phyloP scores from a whole-genome alignment of 73 alveolate species.

The Durusdinium trenchii region DNA sequence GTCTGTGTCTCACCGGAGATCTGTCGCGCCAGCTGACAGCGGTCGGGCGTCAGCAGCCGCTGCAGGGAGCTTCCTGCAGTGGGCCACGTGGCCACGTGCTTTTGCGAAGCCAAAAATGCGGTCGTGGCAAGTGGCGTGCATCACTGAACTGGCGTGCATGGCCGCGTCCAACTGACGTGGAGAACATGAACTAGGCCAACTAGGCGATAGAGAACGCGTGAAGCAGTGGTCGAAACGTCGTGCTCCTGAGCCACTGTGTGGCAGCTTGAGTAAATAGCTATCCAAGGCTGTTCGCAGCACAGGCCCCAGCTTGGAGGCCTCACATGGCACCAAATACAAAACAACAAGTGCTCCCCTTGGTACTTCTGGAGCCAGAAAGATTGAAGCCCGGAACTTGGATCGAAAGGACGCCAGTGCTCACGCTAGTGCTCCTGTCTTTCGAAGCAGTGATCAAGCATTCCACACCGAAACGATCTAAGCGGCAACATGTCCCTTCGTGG shows the following conservation, averaged over 20 bases:
- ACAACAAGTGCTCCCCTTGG: background rate
- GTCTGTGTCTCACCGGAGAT: constrained; percentile 21
- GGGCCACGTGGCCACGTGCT: background rate
- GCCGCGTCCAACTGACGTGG: background rate
- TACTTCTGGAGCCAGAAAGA: too few species aligned
- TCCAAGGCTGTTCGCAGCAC: constrained; percentile 25
- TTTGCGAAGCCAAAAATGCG: background rate
- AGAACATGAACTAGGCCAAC: background rate
- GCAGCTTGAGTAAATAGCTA: background rate
- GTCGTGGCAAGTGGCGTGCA: background rate
- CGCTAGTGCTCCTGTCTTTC: background rate
- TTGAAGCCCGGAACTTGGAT: background rate
- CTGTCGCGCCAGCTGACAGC: background rate
- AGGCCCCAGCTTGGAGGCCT: constrained; percentile 41
- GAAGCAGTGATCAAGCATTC: background rate
- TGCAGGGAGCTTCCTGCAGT: background rate
- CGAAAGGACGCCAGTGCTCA: background rate
- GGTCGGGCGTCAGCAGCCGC: constrained; percentile 61
- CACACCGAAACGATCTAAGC: background rate
- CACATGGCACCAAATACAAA: background rate
- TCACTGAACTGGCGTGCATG: background rate
- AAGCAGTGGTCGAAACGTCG: background rate
- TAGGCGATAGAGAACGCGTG: background rate
- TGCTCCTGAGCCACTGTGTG: constrained; percentile 14
- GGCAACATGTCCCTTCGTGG: background rate